These are phyloP conservation scores for Buxus sempervirens DNA, from an alignment of 164 flowering plant genomes.

Conservation along the genomic window DNA sequence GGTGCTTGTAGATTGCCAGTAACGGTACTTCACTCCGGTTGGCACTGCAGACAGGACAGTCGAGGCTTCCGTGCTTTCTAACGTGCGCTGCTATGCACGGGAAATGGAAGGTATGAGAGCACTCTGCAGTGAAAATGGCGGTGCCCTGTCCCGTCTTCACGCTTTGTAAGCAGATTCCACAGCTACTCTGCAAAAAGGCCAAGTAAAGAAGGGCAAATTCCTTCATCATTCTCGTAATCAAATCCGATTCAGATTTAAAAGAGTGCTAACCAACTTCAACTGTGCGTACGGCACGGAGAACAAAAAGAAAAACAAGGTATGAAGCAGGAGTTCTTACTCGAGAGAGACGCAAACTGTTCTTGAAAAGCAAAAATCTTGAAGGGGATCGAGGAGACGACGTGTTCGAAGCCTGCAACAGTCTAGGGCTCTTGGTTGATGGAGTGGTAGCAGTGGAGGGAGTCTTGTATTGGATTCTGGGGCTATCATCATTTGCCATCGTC, in stretches of 20 bases:
- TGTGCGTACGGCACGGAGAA: constrained; percentile 8
- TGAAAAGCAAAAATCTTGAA: constrained; percentile 65
- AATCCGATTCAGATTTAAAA: constrained; percentile 5
- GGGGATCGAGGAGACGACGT: constrained; percentile 84
- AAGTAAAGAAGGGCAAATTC: constrained; percentile 5
- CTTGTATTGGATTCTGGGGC: constrained; percentile 58
- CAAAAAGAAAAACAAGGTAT: not conserved
- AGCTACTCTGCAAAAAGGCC: constrained; percentile 56
- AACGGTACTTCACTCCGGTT: constrained; percentile 82
- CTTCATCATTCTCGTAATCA: constrained; percentile 2
- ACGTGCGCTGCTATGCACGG: constrained; percentile 85
- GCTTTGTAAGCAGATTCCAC: constrained; percentile 82
- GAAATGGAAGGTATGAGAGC: constrained; percentile 85
- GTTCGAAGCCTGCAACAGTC: constrained; percentile 29
- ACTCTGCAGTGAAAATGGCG: constrained; percentile 91
- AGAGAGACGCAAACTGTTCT: constrained; percentile 60
- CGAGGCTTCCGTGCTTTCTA: constrained; percentile 40
- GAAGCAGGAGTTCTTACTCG: constrained; percentile 37
- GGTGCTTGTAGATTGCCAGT: constrained; percentile 52
- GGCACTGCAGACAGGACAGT: constrained; percentile 76
- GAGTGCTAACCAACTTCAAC: constrained; percentile 1
- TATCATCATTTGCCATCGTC: constrained; percentile 27
- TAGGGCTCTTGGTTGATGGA: constrained; percentile 37
- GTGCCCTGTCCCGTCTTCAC: constrained; percentile 86
- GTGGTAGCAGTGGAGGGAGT: no score